Base-by-base conservation (phyloP, 2,329 filamentous ascomycete genomes). In the Mycosphaerella arachidis region DNA sequence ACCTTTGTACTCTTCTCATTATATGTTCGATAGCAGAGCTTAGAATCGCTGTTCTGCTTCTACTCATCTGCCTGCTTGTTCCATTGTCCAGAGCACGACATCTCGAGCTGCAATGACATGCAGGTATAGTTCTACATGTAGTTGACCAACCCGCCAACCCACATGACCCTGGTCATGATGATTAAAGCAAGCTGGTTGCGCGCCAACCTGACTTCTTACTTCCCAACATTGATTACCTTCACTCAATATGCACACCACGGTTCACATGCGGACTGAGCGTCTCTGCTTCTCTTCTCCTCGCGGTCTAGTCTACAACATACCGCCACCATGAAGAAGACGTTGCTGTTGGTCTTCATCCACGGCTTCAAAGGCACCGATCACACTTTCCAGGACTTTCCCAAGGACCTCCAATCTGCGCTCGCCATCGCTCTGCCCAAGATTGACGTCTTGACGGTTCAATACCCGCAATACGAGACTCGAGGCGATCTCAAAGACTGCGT, bases 341-440 rank as follows among this genome's bases (percentile, higher is more conserved):
- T 95, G 40, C 76, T 95, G 43, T 78, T 95, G 61, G 90, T 89
- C 72, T 94, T 94, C 74, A 90, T 94, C 62, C 91, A 95, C 75
- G 91, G 91, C 72, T 95, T 95, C 84, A 91, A 94, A 82, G 90
- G 90, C 69, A 87, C 83, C 73, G 89, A 92, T 68, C 80, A 87
- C 72, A 94, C 90, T 58, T 94, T 94, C 75, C 86, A 86, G 54
- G 78, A 81, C 55, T 93, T 93, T 73, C 87, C 89, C n/a, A 81
- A 85, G 63, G 84, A 92, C 71, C 80, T 94, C 48, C 83, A 85
- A 55, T 79, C 81, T 20, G 80, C 88, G 35, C 77, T 93, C 13
- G 81, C 84, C 61, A 79, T 82, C 71, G 82, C 84, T 12, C 81
- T 93, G 20, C 90, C 89, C 53, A 86, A 87, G 63, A 75, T 92